Percentiles rank a stretch among this genome's conserved stretches.
Evolutionary conservation across 2,329 filamentous ascomycete species (phyloP).

Genomic region (Colletotrichum trifolii): DNA sequence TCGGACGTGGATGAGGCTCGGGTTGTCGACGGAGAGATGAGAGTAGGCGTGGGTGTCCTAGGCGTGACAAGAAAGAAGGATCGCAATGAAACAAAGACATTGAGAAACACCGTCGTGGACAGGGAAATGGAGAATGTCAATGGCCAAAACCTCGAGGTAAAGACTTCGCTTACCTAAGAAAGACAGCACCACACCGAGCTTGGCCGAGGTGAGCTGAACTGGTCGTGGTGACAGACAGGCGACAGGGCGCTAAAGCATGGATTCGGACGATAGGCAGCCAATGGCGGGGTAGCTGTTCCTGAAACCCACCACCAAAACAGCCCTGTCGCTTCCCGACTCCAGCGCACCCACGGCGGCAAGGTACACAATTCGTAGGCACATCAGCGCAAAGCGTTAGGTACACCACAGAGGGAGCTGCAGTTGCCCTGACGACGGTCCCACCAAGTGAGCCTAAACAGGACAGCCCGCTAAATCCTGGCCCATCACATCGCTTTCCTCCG

Average conservation of each 20-base stretch:
- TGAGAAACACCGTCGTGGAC: no score
- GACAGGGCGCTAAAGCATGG: slow-evolving; percentile 19
- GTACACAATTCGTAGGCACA: no score
- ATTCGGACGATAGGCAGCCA: slow-evolving; percentile 6
- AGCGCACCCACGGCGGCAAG: no score
- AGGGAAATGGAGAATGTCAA: no score
- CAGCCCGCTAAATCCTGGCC: slow-evolving; percentile 21
- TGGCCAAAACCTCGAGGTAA: no score
- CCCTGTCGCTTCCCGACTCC: background rate
- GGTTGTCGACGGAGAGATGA: no score
- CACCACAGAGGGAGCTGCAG: background rate
- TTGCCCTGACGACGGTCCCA: slow-evolving; percentile 28
- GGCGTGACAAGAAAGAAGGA: no score
- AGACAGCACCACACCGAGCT: no score
- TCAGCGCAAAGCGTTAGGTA: no score
- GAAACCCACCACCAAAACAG: slow-evolving; percentile 28
- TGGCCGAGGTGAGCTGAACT: background rate
- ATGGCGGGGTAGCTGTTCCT: slow-evolving; percentile 31
- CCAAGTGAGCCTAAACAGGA: slow-evolving; percentile 12
- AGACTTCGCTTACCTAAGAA: slow-evolving; percentile 5
- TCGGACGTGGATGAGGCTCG: no score
- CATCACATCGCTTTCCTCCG: slow-evolving; percentile 15
- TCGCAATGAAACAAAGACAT: no score
- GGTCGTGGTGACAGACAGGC: slow-evolving; percentile 16
- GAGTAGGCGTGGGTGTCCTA: no score